Percentiles rank a stretch among this genome's conserved stretches.
These are phyloP conservation scores for Pyricularia sp. DNA, from an alignment of 2,329 filamentous ascomycete species.

Conservation along the genomic window DNA sequence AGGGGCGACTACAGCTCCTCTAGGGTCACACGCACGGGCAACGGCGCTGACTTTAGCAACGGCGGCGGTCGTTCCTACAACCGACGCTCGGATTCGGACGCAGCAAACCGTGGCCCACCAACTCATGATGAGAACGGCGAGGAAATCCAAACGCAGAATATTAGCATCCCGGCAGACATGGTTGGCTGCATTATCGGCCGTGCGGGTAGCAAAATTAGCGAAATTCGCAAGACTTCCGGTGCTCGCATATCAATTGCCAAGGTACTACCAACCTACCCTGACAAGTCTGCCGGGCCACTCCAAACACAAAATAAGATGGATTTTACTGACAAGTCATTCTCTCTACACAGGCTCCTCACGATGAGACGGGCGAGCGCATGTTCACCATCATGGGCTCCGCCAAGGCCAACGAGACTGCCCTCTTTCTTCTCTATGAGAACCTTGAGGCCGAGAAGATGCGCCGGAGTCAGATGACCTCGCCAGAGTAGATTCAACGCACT, in stretches of 20 bases:
- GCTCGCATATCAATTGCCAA: slow-evolving; percentile 97
- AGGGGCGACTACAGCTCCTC: slow-evolving; percentile 44
- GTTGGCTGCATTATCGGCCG: slow-evolving; percentile 98
- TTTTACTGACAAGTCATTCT: background rate
- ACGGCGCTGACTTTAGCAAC: slow-evolving; percentile 96
- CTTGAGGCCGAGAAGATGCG: slow-evolving; percentile 98
- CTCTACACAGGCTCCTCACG: slow-evolving; percentile 64
- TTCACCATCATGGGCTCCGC: slow-evolving; percentile 98
- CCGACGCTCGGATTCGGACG: slow-evolving; percentile 77
- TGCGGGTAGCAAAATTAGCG: slow-evolving; percentile 92
- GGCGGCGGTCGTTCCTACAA: slow-evolving; percentile 58
- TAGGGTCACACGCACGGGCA: slow-evolving; percentile 89
- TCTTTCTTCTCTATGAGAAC: slow-evolving; percentile 97
- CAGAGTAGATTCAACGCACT: slow-evolving; percentile 1
- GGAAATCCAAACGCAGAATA: slow-evolving; percentile 97
- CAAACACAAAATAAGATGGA: background rate
- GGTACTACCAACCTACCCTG: slow-evolving; percentile 28
- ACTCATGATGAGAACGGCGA: slow-evolving; percentile 94
- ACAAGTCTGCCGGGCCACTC: background rate
- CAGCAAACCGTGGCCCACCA: slow-evolving; percentile 68
- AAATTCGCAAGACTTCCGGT: slow-evolving; percentile 94
- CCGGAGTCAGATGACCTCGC: slow-evolving; percentile 61
- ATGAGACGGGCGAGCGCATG: slow-evolving; percentile 97
- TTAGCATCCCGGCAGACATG: slow-evolving; percentile 99
- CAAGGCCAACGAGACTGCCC: slow-evolving; percentile 86